A percentile compares a stretch with the other conserved stretches of the same genome.
phyloP scores from a whole-genome alignment of 768 basidiomycete species.

The Suillus subluteus region DNA sequence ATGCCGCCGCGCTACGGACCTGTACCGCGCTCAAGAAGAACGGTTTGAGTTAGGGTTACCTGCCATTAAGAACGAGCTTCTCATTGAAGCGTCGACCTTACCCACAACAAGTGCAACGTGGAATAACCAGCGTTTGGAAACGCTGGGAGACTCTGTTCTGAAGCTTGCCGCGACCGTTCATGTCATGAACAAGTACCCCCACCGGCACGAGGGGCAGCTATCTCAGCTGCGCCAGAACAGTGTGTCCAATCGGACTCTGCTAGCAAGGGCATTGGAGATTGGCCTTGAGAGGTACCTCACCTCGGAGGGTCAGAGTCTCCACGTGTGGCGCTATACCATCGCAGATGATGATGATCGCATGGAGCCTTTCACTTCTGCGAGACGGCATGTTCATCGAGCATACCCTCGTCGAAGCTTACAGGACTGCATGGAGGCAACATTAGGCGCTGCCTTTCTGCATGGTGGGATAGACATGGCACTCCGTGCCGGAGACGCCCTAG shows the following conservation, averaged over 20 bases:
- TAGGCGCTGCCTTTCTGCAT: slow-evolving; percentile 75
- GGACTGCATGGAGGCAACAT: slow-evolving; percentile 86
- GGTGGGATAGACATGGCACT: slow-evolving; percentile 77
- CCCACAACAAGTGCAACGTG: slow-evolving; percentile 65
- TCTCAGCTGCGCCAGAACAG: slow-evolving; percentile 61
- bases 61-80: slow-evolving; percentile 53
- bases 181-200: slow-evolving; percentile 74
- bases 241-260: slow-evolving; percentile 73
- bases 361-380: slow-evolving; percentile 30
- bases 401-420: slow-evolving; percentile 75
- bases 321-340: slow-evolving; percentile 61
- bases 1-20: slow-evolving; percentile 64
- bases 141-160: slow-evolving; percentile 83
- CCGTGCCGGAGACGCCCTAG: slow-evolving; percentile 62
- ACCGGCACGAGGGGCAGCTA: slow-evolving; percentile 85
- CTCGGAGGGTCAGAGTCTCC: slow-evolving; percentile 55
- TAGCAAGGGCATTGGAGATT: slow-evolving; percentile 65
- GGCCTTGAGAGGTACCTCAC: slow-evolving; percentile 67
- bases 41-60: slow-evolving; percentile 63
- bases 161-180: slow-evolving; percentile 78
- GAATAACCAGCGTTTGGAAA: slow-evolving; percentile 87
- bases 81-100: slow-evolving; percentile 77
- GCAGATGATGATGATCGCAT: slow-evolving; percentile 41
- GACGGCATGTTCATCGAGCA: slow-evolving; percentile 41
- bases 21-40: slow-evolving; percentile 60